Percentiles rank a stretch among this genome's conserved stretches.
These are phyloP conservation scores for Hymenotorrendiella dingleyae DNA, from an alignment of 2,329 filamentous ascomycete species.

Conservation along the genomic window DNA sequence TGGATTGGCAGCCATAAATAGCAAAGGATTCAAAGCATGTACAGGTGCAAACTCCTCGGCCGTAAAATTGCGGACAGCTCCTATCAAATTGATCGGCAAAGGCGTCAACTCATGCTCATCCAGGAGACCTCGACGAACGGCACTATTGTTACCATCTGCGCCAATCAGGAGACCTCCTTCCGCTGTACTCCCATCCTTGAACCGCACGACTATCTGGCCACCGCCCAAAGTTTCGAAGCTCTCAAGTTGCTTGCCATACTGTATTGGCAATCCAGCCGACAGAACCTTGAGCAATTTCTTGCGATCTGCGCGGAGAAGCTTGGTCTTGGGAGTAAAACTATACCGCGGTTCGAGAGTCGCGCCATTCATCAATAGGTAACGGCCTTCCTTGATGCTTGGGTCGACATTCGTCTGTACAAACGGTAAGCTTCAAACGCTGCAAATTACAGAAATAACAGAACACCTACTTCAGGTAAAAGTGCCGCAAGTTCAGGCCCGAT, in stretches of 20 bases:
- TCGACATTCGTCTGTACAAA: conserved; percentile 25
- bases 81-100: conserved; percentile 36
- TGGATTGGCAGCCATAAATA: conserved; percentile 50
- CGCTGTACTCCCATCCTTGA: conserved; percentile 31
- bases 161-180: conserved; percentile 33
- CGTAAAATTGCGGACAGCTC: conserved; percentile 34
- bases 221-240: conserved; percentile 16
- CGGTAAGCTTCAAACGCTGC: conserved; percentile 27
- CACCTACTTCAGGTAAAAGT: conserved; percentile 17
- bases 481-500: conserved; percentile 19
- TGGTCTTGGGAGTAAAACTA: conserved; percentile 34
- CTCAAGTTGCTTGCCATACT: conserved; percentile 46
- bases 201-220: conserved; percentile 24
- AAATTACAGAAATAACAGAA: neutral
- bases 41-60: conserved; percentile 35
- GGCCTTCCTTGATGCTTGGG: conserved; percentile 33
- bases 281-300: conserved; percentile 20
- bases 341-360: conserved; percentile 34
- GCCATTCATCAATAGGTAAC: conserved; percentile 38
- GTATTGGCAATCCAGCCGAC: conserved; percentile 28
- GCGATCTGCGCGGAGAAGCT: conserved; percentile 33
- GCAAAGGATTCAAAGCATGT: conserved; percentile 44
- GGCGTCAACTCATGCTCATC: conserved; percentile 31
- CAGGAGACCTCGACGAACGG: conserved; percentile 28
- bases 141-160: conserved; percentile 34